Conservation (phyloP, 2,329 filamentous ascomycete genomes). For the Colletotrichum paranaense region DNA sequence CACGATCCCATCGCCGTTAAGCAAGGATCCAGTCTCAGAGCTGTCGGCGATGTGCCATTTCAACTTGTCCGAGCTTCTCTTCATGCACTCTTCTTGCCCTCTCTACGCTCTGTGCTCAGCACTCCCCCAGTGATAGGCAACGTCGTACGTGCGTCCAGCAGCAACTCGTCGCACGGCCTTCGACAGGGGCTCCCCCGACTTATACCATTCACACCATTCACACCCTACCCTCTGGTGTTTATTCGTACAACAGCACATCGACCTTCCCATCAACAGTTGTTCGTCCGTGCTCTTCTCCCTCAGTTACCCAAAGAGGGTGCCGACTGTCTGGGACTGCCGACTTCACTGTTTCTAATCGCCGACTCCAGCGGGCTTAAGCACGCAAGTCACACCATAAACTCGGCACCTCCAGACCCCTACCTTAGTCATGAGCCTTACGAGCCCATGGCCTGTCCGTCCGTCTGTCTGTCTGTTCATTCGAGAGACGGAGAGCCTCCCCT, state of each 20-base stretch:
- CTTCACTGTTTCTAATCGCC: conserved; percentile 19
- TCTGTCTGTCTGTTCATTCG: not conserved
- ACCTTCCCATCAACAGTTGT: not conserved
- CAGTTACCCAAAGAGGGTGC: not conserved
- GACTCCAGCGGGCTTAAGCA: not conserved
- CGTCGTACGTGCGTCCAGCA: not conserved
- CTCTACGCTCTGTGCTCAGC: not conserved
- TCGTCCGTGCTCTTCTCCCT: not conserved
- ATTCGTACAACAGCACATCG: not conserved
- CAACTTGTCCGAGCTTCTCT: not conserved
- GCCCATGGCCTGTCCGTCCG: not conserved
- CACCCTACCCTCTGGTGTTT: too few relatives aligned
- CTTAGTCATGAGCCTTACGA: too few relatives aligned
- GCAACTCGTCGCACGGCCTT: not conserved
- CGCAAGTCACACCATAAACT: not conserved
- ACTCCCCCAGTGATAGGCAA: not conserved
- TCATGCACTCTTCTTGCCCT: not conserved
- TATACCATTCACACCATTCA: too few relatives aligned
- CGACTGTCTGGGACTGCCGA: conserved; percentile 3
- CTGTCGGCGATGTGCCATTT: not conserved
- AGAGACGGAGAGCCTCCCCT: conserved; percentile 14
- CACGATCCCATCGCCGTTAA: not conserved
- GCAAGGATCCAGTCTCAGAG: not conserved
- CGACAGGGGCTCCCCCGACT: not conserved
- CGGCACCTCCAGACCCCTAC: not conserved